phyloP scores from a whole-genome alignment of 768 basidiomycete genomes.

The Macrolepiota fuliginosa region DNA sequence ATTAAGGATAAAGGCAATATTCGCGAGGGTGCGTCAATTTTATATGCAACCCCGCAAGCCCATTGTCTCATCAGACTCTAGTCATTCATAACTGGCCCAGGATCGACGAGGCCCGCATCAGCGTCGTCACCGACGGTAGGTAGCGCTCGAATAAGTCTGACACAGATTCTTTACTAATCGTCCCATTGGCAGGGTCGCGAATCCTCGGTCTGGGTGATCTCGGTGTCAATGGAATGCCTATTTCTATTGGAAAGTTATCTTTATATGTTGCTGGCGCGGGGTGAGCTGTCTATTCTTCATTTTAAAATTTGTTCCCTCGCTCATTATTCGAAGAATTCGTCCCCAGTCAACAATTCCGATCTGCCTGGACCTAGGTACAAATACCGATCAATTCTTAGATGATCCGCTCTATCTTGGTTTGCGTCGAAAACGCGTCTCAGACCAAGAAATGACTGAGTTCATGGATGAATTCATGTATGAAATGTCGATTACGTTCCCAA shows the following conservation, averaged over 20 bases:
- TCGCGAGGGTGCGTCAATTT: conserved; percentile 34
- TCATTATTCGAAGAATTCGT: conserved; percentile 50
- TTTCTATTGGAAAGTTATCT: conserved; percentile 90
- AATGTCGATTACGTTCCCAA: conserved; percentile 72
- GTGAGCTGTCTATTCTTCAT: conserved; percentile 35
- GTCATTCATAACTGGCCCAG: conserved; percentile 74
- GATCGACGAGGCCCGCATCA: conserved; percentile 76
- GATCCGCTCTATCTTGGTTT: conserved; percentile 91
- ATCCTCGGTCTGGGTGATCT: conserved; percentile 88
- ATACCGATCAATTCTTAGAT: conserved; percentile 73
- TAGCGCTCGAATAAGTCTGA: not conserved
- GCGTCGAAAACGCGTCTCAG: conserved; percentile 63
- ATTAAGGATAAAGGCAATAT: conserved; percentile 84
- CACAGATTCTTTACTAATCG: conserved; percentile 22
- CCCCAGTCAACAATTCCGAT: conserved; percentile 81
- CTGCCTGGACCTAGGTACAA: conserved; percentile 86
- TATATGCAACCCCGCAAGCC: not conserved
- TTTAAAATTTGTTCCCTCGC: not conserved
- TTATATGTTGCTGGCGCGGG: conserved; percentile 90
- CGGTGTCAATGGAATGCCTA: conserved; percentile 83
- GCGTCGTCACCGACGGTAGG: conserved; percentile 87
- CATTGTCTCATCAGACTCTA: conserved; percentile 12
- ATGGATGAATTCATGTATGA: conserved; percentile 94
- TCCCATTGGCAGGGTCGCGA: conserved; percentile 56
- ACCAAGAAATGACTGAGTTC: conserved; percentile 70